Evolutionary conservation across 1,284 basidiomycete species (phyloP).

Genomic region (Apiotrichum gracile): DNA sequence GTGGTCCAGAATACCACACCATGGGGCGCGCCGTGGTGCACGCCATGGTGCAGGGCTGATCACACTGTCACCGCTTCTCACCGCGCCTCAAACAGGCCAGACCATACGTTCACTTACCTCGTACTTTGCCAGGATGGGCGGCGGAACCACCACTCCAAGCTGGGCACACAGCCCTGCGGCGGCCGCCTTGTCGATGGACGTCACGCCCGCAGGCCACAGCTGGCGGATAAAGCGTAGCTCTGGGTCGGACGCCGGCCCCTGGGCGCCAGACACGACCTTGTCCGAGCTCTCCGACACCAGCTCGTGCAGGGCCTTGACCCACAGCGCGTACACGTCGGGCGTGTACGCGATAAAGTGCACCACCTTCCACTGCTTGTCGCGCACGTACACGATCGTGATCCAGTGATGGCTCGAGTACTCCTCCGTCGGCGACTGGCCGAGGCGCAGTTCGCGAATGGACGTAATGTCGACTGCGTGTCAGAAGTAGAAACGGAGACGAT

Average conservation of each 20-base stretch:
- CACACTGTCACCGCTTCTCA: too few relatives aligned
- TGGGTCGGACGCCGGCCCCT: slow-evolving; percentile 37
- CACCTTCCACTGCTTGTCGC: slow-evolving; percentile 73
- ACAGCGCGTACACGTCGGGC: slow-evolving; percentile 58
- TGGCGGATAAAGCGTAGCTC: slow-evolving; percentile 41
- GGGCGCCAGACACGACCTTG: slow-evolving; percentile 24
- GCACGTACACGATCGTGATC: slow-evolving; percentile 51
- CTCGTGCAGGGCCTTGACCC: slow-evolving; percentile 49
- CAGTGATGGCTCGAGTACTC: slow-evolving; percentile 44
- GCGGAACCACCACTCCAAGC: slow-evolving; percentile 32
- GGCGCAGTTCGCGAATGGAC: slow-evolving; percentile 84
- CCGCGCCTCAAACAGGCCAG: too few relatives aligned
- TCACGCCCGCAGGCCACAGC: slow-evolving; percentile 38
- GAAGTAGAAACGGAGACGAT: too few relatives aligned
- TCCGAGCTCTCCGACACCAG: slow-evolving; percentile 42
- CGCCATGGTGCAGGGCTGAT: too few relatives aligned
- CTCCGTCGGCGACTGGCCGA: slow-evolving; percentile 63
- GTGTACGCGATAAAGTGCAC: slow-evolving; percentile 80
- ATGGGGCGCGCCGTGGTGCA: too few relatives aligned
- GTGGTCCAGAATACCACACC: too few relatives aligned
- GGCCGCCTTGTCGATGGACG: slow-evolving; percentile 25
- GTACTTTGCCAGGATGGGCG: slow-evolving; percentile 1
- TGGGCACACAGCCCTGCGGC: slow-evolving; percentile 64
- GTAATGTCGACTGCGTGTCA: slow-evolving; percentile 68
- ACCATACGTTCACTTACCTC: not conserved